Evolutionary conservation across 805 yeast genomes (phyloP).

Genomic region (Candida endomychidarum): DNA sequence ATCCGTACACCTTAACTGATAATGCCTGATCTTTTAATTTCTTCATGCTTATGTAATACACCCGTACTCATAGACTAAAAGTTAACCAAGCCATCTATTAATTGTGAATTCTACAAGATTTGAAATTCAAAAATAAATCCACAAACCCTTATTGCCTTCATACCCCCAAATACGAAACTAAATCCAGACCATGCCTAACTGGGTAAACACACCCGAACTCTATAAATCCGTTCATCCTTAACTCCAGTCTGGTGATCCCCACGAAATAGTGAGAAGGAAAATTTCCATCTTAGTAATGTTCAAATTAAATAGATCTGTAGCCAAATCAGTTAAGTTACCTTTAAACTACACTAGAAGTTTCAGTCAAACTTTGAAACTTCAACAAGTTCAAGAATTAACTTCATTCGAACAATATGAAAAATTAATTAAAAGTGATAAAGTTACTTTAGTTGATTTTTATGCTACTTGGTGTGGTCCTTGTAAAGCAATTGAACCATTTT

Average conservation of each 20-base stretch:
- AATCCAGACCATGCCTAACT: too few relatives aligned
- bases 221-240: neutral
- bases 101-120: too few relatives aligned
- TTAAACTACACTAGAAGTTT: constrained; percentile 6
- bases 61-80: too few relatives aligned
- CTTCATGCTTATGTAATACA: too few relatives aligned
- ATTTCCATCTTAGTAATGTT: constrained; percentile 2
- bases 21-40: too few relatives aligned
- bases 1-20: too few relatives aligned
- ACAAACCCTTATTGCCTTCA: neutral
- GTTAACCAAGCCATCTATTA: too few relatives aligned
- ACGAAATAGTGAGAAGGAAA: neutral
- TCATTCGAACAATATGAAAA: constrained; percentile 26
- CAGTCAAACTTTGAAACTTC: constrained; percentile 3
- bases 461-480: constrained; percentile 50
- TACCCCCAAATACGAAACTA: too few relatives aligned
- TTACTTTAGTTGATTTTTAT: constrained; percentile 39
- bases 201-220: too few relatives aligned
- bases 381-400: constrained; percentile 28
- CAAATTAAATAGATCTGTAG: neutral
- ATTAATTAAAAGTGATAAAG: constrained; percentile 25
- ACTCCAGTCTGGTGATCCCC: constrained; percentile 1
- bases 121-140: too few relatives aligned
- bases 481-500: constrained; percentile 40
- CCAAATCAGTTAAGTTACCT: neutral